Conservation (phyloP, 108 stramenopile genomes). For the Stephanodiscus minutulus region DNA sequence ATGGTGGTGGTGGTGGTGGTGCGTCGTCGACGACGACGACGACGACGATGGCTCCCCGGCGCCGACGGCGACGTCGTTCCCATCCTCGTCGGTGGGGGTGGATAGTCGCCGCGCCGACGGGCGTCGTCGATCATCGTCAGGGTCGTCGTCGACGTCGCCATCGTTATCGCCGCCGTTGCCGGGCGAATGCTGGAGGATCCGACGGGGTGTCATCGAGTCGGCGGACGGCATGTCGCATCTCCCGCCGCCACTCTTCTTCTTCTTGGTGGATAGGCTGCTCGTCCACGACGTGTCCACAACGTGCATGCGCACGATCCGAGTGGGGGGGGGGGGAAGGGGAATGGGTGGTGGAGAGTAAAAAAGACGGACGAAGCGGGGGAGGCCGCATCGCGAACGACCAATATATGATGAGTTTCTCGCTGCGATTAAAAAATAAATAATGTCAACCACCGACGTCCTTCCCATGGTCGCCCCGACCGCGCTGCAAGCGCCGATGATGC, state of each 20-base stretch:
- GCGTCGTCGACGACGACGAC: conserved; percentile 13
- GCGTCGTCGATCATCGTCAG: conserved; percentile 18
- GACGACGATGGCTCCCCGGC: too few species aligned
- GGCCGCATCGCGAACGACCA: too few species aligned
- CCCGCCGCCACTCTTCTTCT: too few species aligned
- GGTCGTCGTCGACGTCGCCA: neutral
- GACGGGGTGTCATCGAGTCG: conserved; percentile 45
- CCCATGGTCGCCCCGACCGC: too few species aligned
- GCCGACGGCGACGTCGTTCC: neutral
- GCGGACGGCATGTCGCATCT: neutral
- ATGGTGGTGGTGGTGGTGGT: neutral
- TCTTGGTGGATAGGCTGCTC: conserved; percentile 44
- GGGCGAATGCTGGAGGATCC: conserved; percentile 26
- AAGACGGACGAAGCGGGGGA: too few species aligned
- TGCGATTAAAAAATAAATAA: too few species aligned
- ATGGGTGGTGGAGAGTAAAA: too few species aligned
- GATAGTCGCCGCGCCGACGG: neutral
- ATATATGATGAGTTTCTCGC: too few species aligned
- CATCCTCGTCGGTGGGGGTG: neutral
- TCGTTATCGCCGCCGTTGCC: neutral
- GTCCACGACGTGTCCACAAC: neutral
- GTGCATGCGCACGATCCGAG: neutral
- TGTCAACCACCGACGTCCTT: too few species aligned
- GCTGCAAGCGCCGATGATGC: too few species aligned
- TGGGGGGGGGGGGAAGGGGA: neutral